Base-by-base conservation (phyloP, 345 rosid genomes). In the Gynandropsis gynandra region DNA sequence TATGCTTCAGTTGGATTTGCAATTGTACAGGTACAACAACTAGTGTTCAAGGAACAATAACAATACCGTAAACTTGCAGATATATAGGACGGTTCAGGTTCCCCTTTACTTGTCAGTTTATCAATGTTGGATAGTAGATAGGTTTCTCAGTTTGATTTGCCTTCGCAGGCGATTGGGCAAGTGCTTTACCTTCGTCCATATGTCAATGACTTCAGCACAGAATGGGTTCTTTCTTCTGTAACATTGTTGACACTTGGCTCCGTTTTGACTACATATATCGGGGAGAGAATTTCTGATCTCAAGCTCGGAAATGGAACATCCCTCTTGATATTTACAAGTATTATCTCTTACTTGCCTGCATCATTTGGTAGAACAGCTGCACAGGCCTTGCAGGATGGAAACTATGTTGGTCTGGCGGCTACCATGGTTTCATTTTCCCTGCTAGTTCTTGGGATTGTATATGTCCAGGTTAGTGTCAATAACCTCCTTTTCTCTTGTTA, bases 241-340 rank as follows among this genome's bases (percentile, higher is more conserved):
- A 71, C 81, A 20, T 58, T 92, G 16, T 58, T 92, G 73, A 81
- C 95, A 4, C 89, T 92, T 40, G 96, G 98, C 15, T 81, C 98
- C 18, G 88, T 81, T 33, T 73, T 87, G 39, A 82, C 95, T 1
- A 92, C 95, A 14, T 87, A 80, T 63, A 73, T 87, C 17, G 96
- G 98, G 56, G 96, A 92, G 60, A 73, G 84, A 35, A 92, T 87
- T 50, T 76, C 95, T 52, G 96, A 92, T 73, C 72, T 92, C 47
- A 92, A 92, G 67, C 95, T 92, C 46, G 98, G 98, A 67, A 92
- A 92, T 48, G 98, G 98, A 19, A 92, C 96, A 13, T 87, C 96
- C 15, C 84, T 92, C 33, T 67, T 92, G 49, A 92, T 92, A 59
- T 92, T 92, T 67, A 92, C 98, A 0, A 92, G 89, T 74, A 92